Percentiles rank a stretch among this genome's conserved stretches.
phyloP scores from a whole-genome alignment of 306 rosid genomes.

The Fagus sylvatica region DNA sequence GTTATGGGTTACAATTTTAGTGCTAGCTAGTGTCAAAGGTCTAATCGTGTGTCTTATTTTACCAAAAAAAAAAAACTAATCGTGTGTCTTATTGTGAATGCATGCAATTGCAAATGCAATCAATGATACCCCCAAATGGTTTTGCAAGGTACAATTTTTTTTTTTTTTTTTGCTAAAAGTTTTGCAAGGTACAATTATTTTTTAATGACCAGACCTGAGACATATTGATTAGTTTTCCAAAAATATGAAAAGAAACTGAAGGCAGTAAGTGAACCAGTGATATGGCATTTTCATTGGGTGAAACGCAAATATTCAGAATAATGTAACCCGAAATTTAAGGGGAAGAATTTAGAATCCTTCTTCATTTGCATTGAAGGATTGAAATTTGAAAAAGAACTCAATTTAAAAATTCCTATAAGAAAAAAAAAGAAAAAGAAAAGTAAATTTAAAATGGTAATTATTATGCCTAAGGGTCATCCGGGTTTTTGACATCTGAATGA shows the following conservation, averaged over 20 bases:
- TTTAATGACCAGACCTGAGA: slow-evolving; percentile 18
- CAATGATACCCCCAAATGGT: neutral
- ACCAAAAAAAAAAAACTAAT: neutral
- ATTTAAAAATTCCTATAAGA: slow-evolving; percentile 16
- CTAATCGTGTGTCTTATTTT: neutral
- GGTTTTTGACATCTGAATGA: slow-evolving; percentile 23
- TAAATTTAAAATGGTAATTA: slow-evolving; percentile 4
- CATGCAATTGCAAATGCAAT: neutral
- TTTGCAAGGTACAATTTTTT: slow-evolving; percentile 1
- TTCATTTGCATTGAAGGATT: slow-evolving; percentile 27
- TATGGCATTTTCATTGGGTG: slow-evolving; percentile 9
- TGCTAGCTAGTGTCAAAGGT: neutral
- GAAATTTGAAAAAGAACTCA: slow-evolving; percentile 8
- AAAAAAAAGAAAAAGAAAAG: neutral
- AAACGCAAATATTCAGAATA: neutral
- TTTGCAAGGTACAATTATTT: neutral
- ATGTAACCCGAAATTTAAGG: neutral
- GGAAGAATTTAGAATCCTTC: neutral
- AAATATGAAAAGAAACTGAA: slow-evolving; percentile 20
- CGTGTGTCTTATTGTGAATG: neutral
- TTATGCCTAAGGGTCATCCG: slow-evolving; percentile 8
- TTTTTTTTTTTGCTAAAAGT: neutral
- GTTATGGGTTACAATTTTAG: neutral
- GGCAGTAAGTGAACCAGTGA: slow-evolving; percentile 8
- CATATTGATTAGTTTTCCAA: slow-evolving; percentile 36